These are phyloP conservation scores for Dactylellina drechsleri DNA, from an alignment of 2,329 filamentous ascomycete genomes.

Conservation along the genomic window DNA sequence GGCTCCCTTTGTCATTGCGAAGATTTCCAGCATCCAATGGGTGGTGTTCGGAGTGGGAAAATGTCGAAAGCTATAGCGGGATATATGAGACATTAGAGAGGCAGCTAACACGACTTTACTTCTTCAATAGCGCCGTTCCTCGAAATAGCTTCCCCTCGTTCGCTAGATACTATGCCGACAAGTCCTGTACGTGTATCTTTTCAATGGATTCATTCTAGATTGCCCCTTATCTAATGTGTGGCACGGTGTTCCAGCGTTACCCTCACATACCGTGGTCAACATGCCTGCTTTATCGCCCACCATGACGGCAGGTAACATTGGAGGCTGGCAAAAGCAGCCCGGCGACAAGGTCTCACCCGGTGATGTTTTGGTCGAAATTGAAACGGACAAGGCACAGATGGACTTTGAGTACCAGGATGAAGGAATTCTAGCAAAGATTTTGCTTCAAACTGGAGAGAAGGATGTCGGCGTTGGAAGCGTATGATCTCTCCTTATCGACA, in stretches of 20 bases:
- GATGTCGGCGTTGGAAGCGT: slow-evolving; percentile 94
- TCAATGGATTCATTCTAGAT: no score
- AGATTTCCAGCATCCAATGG: background rate
- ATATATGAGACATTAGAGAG: slow-evolving; percentile 16
- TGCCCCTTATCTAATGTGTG: background rate
- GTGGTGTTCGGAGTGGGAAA: background rate
- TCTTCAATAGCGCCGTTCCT: slow-evolving; percentile 22
- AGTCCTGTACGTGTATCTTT: slow-evolving; percentile 33
- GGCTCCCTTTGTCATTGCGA: background rate
- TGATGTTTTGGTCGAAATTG: slow-evolving; percentile 96
- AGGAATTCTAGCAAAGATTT: slow-evolving; percentile 90
- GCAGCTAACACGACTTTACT: slow-evolving; percentile 27
- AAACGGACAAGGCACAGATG: slow-evolving; percentile 99
- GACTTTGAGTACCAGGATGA: slow-evolving; percentile 99
- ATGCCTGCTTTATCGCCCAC: slow-evolving; percentile 99
- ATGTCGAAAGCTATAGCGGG: background rate
- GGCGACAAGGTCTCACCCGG: slow-evolving; percentile 88
- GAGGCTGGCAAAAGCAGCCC: slow-evolving; percentile 95
- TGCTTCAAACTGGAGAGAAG: slow-evolving; percentile 92
- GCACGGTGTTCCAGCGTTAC: slow-evolving; percentile 73
- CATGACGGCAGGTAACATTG: slow-evolving; percentile 97
- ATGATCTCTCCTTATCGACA: slow-evolving; percentile 64
- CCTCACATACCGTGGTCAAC: slow-evolving; percentile 91
- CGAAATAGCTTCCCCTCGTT: slow-evolving; percentile 37
- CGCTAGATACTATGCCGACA: slow-evolving; percentile 53